Conservation (phyloP, 208 protist genomes). For the Porcisia hertigi region DNA sequence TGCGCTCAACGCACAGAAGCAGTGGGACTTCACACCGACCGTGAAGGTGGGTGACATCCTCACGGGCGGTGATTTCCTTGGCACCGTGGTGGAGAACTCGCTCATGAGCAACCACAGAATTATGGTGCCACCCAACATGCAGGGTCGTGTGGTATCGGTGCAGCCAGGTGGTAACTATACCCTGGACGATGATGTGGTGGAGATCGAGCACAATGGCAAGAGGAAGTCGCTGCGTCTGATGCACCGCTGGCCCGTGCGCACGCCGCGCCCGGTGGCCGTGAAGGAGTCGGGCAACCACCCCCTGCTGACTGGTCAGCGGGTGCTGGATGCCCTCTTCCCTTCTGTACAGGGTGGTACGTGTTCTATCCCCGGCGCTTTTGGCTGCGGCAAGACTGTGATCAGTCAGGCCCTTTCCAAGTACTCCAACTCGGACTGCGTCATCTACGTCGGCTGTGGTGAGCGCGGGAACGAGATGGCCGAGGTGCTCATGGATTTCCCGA, state of each 20-base stretch:
- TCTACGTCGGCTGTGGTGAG: slow-evolving; percentile 99
- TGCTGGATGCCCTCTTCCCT: slow-evolving; percentile 99
- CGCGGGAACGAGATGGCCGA: slow-evolving; percentile 99
- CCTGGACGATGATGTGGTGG: slow-evolving; percentile 91
- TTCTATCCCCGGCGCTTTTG: slow-evolving; percentile 99
- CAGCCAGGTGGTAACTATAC: slow-evolving; percentile 94
- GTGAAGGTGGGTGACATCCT: slow-evolving; percentile 97
- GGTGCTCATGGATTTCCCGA: slow-evolving; percentile 99
- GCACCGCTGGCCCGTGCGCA: slow-evolving; percentile 98
- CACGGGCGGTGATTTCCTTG: slow-evolving; percentile 97
- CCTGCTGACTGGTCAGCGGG: slow-evolving; percentile 99
- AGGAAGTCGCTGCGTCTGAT: slow-evolving; percentile 92
- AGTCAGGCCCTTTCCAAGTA: slow-evolving; percentile 99
- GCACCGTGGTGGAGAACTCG: slow-evolving; percentile 96
- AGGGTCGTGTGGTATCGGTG: slow-evolving; percentile 94
- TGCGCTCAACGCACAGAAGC: slow-evolving; percentile 92
- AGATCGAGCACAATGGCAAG: slow-evolving; percentile 93
- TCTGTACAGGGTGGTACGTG: slow-evolving; percentile 99
- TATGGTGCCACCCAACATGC: slow-evolving; percentile 95
- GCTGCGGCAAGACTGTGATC: slow-evolving; percentile 99
- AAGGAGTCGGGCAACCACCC: slow-evolving; percentile 97
- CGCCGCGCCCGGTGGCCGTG: slow-evolving; percentile 91
- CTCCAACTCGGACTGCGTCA: slow-evolving; percentile 99
- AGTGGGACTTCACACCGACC: slow-evolving; percentile 96
- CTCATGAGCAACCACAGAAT: slow-evolving; percentile 97